Percentiles rank a stretch among this genome's conserved stretches.
phyloP scores from a whole-genome alignment of 768 basidiomycete species.

The Calocybe gangraenosa region DNA sequence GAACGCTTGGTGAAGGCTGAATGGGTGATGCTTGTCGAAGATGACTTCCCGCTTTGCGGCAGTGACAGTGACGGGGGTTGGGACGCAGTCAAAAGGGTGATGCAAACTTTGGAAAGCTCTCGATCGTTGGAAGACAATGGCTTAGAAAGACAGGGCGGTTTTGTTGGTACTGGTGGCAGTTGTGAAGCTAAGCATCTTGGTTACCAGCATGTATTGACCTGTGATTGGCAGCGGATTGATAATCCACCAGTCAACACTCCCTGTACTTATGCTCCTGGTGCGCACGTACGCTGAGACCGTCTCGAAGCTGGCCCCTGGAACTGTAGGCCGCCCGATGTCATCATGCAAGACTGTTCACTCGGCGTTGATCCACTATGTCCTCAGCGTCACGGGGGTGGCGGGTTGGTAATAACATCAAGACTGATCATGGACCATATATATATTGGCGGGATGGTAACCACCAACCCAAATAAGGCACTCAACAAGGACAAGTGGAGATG shows the following conservation, averaged over 20 bases:
- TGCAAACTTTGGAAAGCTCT: slow-evolving; percentile 26
- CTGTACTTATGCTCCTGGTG: slow-evolving; percentile 28
- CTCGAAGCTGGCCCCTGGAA: slow-evolving; percentile 24
- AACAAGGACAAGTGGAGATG: slow-evolving; percentile 36
- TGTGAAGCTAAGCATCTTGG: slow-evolving; percentile 11
- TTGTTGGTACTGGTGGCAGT: slow-evolving; percentile 40
- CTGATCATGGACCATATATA: slow-evolving; percentile 39
- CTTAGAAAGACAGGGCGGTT: slow-evolving; percentile 28
- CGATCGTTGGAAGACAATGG: slow-evolving; percentile 7
- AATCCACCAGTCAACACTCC: slow-evolving; percentile 30
- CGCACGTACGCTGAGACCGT: slow-evolving; percentile 24
- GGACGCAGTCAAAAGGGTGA: slow-evolving; percentile 26
- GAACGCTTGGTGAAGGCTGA: slow-evolving; percentile 23
- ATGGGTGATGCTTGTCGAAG: slow-evolving; percentile 40
- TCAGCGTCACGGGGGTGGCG: slow-evolving; percentile 17
- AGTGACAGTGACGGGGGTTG: slow-evolving; percentile 29
- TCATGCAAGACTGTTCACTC: slow-evolving; percentile 39
- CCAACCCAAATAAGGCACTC: slow-evolving; percentile 23
- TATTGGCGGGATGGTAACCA: slow-evolving; percentile 35
- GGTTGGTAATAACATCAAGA: slow-evolving; percentile 36
- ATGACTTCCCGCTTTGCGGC: slow-evolving; percentile 40
- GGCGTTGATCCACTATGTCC: slow-evolving; percentile 35
- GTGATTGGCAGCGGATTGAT: slow-evolving; percentile 43
- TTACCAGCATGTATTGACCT: too few relatives aligned
- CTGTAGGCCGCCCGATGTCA: slow-evolving; percentile 32